Percentiles rank a stretch among this genome's conserved stretches.
These are phyloP conservation scores for Platanthera zijinensis DNA, from an alignment of 106 monocot genomes.

Conservation along the genomic window DNA sequence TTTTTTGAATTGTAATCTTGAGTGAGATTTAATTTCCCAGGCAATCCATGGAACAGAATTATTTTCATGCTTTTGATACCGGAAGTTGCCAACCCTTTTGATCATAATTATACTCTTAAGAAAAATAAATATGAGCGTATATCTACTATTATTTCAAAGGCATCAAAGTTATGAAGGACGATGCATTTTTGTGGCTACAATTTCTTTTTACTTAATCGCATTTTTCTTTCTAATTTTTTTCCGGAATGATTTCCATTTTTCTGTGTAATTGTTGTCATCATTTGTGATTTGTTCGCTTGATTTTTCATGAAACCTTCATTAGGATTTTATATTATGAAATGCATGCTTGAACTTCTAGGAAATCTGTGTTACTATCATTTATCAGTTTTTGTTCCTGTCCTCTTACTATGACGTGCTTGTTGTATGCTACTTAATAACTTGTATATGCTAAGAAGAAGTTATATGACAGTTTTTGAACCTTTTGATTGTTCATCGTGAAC, in stretches of 20 bases:
- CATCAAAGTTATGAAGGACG: neutral
- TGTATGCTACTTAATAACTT: neutral
- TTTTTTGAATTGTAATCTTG: neutral
- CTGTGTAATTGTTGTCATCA: neutral
- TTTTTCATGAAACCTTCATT: neutral
- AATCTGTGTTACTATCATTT: neutral
- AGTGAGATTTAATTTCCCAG: neutral
- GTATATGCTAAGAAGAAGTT: neutral
- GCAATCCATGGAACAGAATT: neutral
- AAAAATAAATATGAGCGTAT: no score
- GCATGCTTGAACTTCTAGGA: neutral
- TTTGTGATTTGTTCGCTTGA: neutral
- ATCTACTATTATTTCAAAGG: neutral
- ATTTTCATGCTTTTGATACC: neutral
- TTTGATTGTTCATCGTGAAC: neutral
- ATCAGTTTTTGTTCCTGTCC: neutral
- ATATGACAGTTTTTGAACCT: neutral
- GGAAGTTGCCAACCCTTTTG: conserved; percentile 1
- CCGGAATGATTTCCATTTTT: neutral
- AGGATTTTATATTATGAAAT: neutral
- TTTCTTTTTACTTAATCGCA: neutral
- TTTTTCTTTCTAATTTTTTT: neutral
- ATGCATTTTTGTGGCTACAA: neutral
- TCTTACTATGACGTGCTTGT: neutral
- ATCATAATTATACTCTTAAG: neutral